Evolutionary conservation across 2,329 filamentous ascomycete species (phyloP).

Genomic region (Xylaria sp.): DNA sequence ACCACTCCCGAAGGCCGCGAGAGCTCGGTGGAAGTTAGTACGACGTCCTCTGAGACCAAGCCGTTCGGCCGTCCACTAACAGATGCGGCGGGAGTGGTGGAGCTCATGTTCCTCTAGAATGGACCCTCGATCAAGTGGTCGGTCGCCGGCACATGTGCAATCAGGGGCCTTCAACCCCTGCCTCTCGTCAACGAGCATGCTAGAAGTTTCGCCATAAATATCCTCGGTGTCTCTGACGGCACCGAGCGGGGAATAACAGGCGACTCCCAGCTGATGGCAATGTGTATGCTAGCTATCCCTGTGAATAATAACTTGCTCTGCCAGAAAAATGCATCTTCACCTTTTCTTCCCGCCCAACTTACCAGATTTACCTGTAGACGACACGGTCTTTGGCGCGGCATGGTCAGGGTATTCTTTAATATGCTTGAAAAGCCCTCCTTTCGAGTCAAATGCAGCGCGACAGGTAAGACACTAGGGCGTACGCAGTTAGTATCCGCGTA

Average conservation of each 20-base stretch:
- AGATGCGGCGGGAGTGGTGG: neutral
- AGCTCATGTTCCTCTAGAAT: neutral
- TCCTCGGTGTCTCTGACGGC: neutral
- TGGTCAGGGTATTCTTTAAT: constrained; percentile 66
- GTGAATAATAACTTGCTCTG: neutral
- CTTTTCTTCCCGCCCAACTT: constrained; percentile 44
- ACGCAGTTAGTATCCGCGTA: neutral
- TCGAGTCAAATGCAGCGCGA: constrained; percentile 59
- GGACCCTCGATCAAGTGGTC: neutral
- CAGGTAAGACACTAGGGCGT: constrained; percentile 54
- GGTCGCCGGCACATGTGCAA: neutral
- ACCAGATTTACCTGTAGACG: constrained; percentile 36
- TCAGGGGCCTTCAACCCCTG: neutral
- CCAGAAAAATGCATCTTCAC: constrained; percentile 29
- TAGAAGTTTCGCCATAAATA: neutral
- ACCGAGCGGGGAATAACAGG: neutral
- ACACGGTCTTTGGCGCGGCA: constrained; percentile 55
- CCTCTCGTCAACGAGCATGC: neutral
- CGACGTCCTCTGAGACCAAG: neutral
- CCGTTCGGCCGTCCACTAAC: neutral
- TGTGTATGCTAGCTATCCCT: neutral
- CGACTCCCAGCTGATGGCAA: neutral
- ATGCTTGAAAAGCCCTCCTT: constrained; percentile 75
- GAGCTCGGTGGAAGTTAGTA: neutral
- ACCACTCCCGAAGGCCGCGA: neutral